Conservation (phyloP, 495 filamentous ascomycete genomes). For the Tuber aestivum region DNA sequence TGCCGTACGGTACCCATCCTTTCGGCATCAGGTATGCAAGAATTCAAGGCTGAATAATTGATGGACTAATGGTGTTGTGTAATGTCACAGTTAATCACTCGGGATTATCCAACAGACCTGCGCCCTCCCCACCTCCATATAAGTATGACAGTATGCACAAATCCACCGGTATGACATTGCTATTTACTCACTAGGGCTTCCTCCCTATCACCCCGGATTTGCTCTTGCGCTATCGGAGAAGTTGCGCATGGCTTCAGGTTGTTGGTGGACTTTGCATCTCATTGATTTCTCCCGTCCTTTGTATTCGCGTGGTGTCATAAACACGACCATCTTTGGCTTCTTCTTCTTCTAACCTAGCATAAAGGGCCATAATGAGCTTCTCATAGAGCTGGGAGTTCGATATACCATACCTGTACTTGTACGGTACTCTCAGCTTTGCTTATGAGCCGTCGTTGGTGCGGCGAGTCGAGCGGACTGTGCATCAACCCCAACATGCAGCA, state of each 20-base stretch:
- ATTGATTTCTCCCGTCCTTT: not conserved
- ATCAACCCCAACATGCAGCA: not conserved
- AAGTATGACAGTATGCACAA: not conserved
- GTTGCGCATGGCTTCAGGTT: not conserved
- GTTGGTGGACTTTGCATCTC: not conserved
- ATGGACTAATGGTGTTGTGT: not conserved
- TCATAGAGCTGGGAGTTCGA: not conserved
- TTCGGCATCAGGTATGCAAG: not conserved
- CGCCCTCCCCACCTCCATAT: not conserved
- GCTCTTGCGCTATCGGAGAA: not conserved
- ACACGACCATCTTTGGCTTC: not conserved
- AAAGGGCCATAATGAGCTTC: not conserved
- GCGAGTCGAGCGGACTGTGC: not conserved
- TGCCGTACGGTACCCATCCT: not conserved
- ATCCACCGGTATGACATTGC: not conserved
- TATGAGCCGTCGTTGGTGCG: not conserved
- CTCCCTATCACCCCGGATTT: not conserved
- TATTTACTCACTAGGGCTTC: not conserved
- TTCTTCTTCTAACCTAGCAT: not conserved
- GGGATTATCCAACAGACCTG: not conserved
- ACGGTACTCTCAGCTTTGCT: too few species aligned
- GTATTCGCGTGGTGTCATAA: not conserved
- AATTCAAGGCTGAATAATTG: not conserved
- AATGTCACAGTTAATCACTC: not conserved
- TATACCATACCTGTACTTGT: not conserved